A percentile compares a stretch with the other conserved stretches of the same genome.
Conservation (phyloP, 192 early-diverging fungal species). For the Gonapodya prolifera region DNA sequence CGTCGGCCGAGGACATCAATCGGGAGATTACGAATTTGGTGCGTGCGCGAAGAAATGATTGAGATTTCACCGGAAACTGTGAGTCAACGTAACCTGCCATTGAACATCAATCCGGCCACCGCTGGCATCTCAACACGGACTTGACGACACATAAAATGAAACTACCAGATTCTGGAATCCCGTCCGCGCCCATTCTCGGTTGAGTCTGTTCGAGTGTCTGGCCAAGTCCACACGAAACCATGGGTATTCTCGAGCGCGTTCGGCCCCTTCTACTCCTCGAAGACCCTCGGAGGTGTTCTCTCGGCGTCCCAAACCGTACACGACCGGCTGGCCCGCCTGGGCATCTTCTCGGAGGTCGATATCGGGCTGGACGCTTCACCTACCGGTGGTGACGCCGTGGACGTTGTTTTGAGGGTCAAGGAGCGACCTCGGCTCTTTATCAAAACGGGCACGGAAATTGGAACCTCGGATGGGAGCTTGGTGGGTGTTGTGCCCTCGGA, state of each 20-base stretch:
- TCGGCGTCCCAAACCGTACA: constrained; percentile 37
- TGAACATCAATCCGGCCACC: no score
- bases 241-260: constrained; percentile 26
- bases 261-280: constrained; percentile 19
- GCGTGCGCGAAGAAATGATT: no score
- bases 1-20: no score
- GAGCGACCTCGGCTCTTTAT: constrained; percentile 61
- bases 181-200: no score
- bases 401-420: constrained; percentile 60
- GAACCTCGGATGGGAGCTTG: constrained; percentile 77
- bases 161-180: no score
- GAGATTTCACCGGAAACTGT: no score
- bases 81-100: no score
- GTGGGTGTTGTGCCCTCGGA: constrained; percentile 21
- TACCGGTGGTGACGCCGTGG: constrained; percentile 28
- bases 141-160: no score
- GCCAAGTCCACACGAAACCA: no score
- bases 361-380: constrained; percentile 49
- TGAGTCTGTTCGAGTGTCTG: no score
- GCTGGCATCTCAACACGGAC: no score
- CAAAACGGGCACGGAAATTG: constrained; percentile 80
- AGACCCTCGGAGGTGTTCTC: constrained; percentile 52
- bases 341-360: constrained; percentile 54
- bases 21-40: no score
- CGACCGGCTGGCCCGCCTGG: constrained; percentile 42